phyloP scores from a whole-genome alignment of 352 stramenopile genomes.

The Pythium periplocum region DNA sequence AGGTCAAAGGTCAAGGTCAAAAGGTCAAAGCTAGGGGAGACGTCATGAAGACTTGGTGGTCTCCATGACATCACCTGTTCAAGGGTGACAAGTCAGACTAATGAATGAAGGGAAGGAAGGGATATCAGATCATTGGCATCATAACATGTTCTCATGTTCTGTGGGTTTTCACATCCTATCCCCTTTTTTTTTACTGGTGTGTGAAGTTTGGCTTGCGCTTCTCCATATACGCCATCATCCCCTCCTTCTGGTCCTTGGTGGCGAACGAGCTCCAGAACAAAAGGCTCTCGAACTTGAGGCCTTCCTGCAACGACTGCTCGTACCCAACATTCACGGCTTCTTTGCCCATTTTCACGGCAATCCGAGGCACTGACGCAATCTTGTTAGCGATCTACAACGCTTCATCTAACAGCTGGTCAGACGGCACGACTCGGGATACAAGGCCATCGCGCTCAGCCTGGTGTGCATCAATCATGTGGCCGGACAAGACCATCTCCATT shows the following conservation, averaged over 20 bases:
- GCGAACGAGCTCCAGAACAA: constrained; percentile 98
- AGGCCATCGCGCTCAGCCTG: constrained; percentile 93
- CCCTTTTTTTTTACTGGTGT: constrained; percentile 83
- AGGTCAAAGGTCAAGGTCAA: too few species aligned
- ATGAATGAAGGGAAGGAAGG: too few species aligned
- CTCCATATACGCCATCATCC: constrained; percentile 97
- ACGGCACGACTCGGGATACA: constrained; percentile 90
- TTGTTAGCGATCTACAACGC: constrained; percentile 94
- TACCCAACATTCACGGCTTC: constrained; percentile 92
- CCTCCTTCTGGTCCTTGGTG: constrained; percentile 92
- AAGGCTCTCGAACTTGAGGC: constrained; percentile 94
- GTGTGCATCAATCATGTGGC: constrained; percentile 94
- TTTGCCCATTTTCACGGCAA: constrained; percentile 95
- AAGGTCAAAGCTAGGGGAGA: too few species aligned
- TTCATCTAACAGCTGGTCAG: constrained; percentile 91
- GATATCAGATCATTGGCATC: too few species aligned
- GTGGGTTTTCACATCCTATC: too few species aligned
- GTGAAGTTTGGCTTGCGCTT: constrained; percentile 96
- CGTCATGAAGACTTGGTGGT: too few species aligned
- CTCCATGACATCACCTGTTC: too few species aligned
- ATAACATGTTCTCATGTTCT: too few species aligned
- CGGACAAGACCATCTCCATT: constrained; percentile 99
- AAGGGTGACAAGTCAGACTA: too few species aligned
- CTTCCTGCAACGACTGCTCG: constrained; percentile 93
- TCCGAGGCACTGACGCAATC: constrained; percentile 94